These are phyloP conservation scores for Neurospora sp. DNA, from an alignment of 495 filamentous ascomycete species.

Conservation along the genomic window DNA sequence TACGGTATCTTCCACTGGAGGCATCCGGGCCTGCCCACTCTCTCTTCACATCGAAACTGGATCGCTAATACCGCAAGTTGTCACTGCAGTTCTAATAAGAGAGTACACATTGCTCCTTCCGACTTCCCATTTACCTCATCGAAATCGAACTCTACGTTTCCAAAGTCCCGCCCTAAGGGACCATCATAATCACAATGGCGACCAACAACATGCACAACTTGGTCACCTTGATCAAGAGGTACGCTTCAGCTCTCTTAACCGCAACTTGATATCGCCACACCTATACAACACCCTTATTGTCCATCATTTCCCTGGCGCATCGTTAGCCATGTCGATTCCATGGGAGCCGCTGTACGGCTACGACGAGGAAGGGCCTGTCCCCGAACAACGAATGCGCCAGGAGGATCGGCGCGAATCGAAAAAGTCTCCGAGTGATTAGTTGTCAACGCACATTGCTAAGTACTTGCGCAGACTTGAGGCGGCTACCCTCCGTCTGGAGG, in stretches of 20 bases:
- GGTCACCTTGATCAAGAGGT: constrained; percentile 97
- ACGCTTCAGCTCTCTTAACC: constrained; percentile 18
- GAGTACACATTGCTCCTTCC: not conserved
- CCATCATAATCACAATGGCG: constrained; percentile 32
- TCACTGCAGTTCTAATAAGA: not conserved
- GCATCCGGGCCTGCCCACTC: not conserved
- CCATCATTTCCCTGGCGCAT: not conserved
- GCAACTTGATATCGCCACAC: not conserved
- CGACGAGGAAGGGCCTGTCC: not conserved
- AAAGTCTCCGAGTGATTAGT: not conserved
- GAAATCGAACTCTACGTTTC: not conserved
- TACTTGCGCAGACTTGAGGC: constrained; percentile 77
- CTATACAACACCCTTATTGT: not conserved
- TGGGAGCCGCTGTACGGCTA: not conserved
- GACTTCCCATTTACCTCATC: not conserved
- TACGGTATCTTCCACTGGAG: not conserved
- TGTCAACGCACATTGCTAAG: constrained; percentile 12
- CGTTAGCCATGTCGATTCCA: not conserved
- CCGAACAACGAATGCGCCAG: not conserved
- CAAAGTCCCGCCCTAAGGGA: not conserved
- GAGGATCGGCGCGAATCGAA: not conserved
- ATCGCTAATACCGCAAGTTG: not conserved
- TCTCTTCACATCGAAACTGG: not conserved
- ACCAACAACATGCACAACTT: constrained; percentile 84
- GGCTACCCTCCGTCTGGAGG: constrained; percentile 90